Evolutionary conservation across 371 early-diverging fungal genomes (phyloP).

Genomic region (Mucor irregularis): DNA sequence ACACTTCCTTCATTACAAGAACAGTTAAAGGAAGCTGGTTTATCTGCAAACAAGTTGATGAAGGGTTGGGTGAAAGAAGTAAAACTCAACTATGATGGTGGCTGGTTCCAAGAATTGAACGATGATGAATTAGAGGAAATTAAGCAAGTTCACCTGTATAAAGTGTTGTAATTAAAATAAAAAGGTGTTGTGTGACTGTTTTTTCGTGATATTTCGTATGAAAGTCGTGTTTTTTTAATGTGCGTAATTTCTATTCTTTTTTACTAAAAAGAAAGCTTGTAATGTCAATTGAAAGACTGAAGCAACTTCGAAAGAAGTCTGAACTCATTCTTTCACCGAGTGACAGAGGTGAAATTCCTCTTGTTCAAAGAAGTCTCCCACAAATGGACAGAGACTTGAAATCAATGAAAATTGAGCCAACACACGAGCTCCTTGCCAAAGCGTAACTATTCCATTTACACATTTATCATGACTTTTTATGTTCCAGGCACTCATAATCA

Average conservation of each 20-base stretch:
- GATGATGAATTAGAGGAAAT: constrained; percentile 63
- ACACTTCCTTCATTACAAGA: constrained; percentile 64
- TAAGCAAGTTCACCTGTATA: constrained; percentile 62
- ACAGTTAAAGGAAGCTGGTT: constrained; percentile 57
- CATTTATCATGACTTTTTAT: not conserved
- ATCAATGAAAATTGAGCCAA: constrained; percentile 6
- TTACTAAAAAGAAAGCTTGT: not conserved
- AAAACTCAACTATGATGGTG: constrained; percentile 43
- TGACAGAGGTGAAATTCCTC: not conserved
- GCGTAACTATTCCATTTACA: constrained; percentile 13
- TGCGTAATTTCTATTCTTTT: no score
- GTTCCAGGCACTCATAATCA: no score
- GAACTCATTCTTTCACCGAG: not conserved
- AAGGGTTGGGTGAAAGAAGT: constrained; percentile 52
- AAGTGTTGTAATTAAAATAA: constrained; percentile 52
- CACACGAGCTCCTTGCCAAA: constrained; percentile 23
- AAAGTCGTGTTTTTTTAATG: no score
- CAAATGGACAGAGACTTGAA: constrained; percentile 10
- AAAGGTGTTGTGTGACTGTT: no score
- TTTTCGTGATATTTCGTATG: no score
- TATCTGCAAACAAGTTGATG: constrained; percentile 43
- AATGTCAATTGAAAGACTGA: constrained; percentile 2
- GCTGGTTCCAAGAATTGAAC: constrained; percentile 43
- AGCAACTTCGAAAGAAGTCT: constrained; percentile 9
- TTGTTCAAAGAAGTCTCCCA: constrained; percentile 4